Evolutionary conservation across 2,329 filamentous ascomycete genomes (phyloP).

Genomic region (Aspergillus cejpii): DNA sequence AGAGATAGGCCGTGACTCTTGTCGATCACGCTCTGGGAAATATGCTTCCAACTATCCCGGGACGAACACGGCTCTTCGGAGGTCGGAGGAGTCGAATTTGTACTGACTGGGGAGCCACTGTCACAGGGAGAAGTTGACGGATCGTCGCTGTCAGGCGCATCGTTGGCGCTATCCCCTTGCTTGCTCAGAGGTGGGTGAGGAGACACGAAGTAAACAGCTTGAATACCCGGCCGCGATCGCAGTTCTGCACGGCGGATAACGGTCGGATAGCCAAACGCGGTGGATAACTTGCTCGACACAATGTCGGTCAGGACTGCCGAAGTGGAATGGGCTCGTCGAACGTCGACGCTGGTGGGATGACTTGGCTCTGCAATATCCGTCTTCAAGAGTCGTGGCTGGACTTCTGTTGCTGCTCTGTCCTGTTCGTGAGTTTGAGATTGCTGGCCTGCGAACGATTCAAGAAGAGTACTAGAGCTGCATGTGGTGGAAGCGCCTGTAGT

Average conservation of each 20-base stretch:
- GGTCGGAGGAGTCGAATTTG: slow-evolving; percentile 32
- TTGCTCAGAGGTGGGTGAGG: slow-evolving; percentile 12
- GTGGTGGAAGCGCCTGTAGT: background rate
- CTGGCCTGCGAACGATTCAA: background rate
- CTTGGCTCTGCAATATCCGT: slow-evolving; percentile 2
- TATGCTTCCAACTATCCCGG: slow-evolving; percentile 11
- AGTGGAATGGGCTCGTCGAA: slow-evolving; percentile 20
- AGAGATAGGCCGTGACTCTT: background rate
- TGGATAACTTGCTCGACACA: slow-evolving; percentile 35
- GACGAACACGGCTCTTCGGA: slow-evolving; percentile 28
- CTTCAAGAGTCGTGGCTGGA: background rate
- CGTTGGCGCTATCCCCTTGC: slow-evolving; percentile 23
- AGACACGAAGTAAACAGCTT: slow-evolving; percentile 14
- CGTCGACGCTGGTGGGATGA: background rate
- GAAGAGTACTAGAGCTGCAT: background rate
- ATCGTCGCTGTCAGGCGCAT: slow-evolving; percentile 24
- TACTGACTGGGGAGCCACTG: slow-evolving; percentile 25
- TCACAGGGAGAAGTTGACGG: slow-evolving; percentile 28
- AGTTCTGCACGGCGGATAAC: slow-evolving; percentile 36
- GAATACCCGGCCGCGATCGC: slow-evolving; percentile 30
- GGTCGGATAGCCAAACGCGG: slow-evolving; percentile 36
- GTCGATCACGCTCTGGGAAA: slow-evolving; percentile 2
- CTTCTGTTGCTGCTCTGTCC: background rate
- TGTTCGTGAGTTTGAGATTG: background rate
- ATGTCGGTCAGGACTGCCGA: slow-evolving; percentile 28